These are phyloP conservation scores for Paradendryphiella salina DNA, from an alignment of 2,329 filamentous ascomycete genomes.

Conservation along the genomic window DNA sequence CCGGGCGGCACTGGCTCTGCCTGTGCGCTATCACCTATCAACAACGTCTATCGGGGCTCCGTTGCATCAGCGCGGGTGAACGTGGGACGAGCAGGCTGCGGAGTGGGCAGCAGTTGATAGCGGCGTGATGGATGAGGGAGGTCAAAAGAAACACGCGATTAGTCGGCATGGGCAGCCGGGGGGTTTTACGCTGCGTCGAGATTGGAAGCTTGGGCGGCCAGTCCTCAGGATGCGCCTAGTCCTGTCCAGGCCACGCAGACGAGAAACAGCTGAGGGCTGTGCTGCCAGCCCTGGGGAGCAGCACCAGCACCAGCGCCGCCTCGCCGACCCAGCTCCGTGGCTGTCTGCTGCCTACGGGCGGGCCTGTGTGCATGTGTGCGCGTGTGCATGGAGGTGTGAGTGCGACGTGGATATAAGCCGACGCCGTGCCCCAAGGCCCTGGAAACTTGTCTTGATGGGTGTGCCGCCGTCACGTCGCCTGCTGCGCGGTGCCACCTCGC, in stretches of 20 bases:
- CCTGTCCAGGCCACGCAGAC: conserved; percentile 21
- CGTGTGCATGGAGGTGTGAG: not conserved
- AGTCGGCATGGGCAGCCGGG: conserved; percentile 21
- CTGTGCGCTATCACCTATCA: conserved; percentile 14
- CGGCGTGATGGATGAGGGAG: conserved; percentile 21
- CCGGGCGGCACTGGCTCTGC: not conserved
- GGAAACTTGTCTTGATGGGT: not conserved
- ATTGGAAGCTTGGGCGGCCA: conserved; percentile 14
- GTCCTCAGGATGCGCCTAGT: conserved; percentile 23
- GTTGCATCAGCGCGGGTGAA: conserved; percentile 30
- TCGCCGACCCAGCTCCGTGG: conserved; percentile 13
- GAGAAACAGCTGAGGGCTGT: too few species aligned
- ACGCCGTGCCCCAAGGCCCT: conserved; percentile 17
- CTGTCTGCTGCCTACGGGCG: conserved; percentile 8
- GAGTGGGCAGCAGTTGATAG: conserved; percentile 5
- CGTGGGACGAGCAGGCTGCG: conserved; percentile 17
- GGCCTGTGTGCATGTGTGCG: too few species aligned
- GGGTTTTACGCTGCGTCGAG: conserved; percentile 27
- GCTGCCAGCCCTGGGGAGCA: too few species aligned
- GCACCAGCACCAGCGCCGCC: conserved; percentile 5
- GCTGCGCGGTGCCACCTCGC: not conserved
- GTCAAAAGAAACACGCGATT: conserved; percentile 31
- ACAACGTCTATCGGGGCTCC: conserved; percentile 23
- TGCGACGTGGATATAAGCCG: conserved; percentile 1
- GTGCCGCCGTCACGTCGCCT: not conserved